A percentile compares a stretch with the other conserved stretches of the same genome.
Evolutionary conservation across 805 yeast genomes (phyloP).

Genomic region (Ogataea methanolica): DNA sequence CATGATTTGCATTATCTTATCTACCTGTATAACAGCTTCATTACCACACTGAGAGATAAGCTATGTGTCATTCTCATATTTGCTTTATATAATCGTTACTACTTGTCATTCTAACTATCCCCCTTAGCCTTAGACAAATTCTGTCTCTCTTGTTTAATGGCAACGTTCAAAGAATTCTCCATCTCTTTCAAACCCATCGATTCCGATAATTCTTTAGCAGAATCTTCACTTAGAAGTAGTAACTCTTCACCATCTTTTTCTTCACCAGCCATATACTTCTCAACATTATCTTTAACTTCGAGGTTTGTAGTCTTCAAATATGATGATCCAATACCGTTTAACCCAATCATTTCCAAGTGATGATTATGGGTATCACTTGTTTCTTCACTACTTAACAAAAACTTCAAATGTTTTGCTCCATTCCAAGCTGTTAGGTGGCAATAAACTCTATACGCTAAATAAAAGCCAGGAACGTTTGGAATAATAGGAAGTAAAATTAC

Average conservation of each 20-base stretch:
- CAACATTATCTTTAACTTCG: conserved; percentile 15
- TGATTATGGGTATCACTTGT: conserved; percentile 9
- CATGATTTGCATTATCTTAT: no score
- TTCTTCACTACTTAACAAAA: conserved; percentile 40
- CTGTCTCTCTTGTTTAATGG: conserved; percentile 49
- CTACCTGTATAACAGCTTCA: no score
- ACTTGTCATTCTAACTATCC: neutral
- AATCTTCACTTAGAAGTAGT: conserved; percentile 40
- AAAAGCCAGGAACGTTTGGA: conserved; percentile 92
- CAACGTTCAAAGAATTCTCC: conserved; percentile 42
- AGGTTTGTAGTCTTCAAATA: conserved; percentile 20
- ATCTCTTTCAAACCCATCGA: conserved; percentile 42
- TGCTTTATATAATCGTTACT: neutral
- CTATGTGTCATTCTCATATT: neutral
- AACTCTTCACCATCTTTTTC: conserved; percentile 25
- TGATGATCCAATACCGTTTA: conserved; percentile 28
- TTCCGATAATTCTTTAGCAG: conserved; percentile 41
- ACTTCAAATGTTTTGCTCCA: conserved; percentile 67
- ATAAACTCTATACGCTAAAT: conserved; percentile 73
- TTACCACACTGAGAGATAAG: neutral
- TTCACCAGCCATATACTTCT: conserved; percentile 9
- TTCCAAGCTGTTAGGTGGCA: conserved; percentile 76
- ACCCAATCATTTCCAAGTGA: conserved; percentile 33
- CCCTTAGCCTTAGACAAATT: neutral
- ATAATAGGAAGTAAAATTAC: conserved; percentile 76